phyloP scores from a whole-genome alignment of 2,329 filamentous ascomycete species.

The Apiospora saccharicola region DNA sequence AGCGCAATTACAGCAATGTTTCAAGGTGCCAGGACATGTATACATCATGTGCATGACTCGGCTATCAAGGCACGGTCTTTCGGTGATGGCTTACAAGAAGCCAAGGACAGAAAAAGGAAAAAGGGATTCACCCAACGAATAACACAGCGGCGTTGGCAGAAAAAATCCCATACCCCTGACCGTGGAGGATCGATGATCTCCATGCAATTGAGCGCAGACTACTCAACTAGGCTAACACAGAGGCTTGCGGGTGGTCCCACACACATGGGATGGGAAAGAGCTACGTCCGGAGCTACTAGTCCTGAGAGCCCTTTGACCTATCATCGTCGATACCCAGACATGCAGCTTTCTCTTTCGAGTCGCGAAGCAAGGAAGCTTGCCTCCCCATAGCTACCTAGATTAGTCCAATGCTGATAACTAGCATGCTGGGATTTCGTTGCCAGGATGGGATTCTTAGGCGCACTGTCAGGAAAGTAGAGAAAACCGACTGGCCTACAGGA shows the following conservation, averaged over 20 bases:
- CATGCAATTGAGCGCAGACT: not conserved
- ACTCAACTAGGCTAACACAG: not conserved
- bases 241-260: constrained; percentile 13
- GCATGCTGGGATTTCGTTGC: not conserved
- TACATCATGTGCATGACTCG: not conserved
- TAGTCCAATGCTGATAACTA: not conserved
- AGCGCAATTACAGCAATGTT: not conserved
- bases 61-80: constrained; percentile 13
- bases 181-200: constrained; percentile 13
- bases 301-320: not conserved
- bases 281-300: constrained; percentile 11
- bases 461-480: not conserved
- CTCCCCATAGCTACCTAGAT: not conserved
- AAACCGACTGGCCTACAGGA: not conserved
- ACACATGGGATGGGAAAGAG: constrained; percentile 15
- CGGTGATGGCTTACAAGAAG: not conserved
- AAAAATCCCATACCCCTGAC: constrained; percentile 10
- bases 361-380: constrained; percentile 12
- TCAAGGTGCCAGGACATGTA: not conserved
- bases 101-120: not conserved
- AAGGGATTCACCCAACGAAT: not conserved
- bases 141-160: not conserved
- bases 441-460: not conserved
- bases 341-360: constrained; percentile 4
- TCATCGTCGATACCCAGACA: not conserved